A percentile compares a stretch with the other conserved stretches of the same genome.
Conservation (phyloP, 176 grass and related monocot genomes). For the Carex parvula region DNA sequence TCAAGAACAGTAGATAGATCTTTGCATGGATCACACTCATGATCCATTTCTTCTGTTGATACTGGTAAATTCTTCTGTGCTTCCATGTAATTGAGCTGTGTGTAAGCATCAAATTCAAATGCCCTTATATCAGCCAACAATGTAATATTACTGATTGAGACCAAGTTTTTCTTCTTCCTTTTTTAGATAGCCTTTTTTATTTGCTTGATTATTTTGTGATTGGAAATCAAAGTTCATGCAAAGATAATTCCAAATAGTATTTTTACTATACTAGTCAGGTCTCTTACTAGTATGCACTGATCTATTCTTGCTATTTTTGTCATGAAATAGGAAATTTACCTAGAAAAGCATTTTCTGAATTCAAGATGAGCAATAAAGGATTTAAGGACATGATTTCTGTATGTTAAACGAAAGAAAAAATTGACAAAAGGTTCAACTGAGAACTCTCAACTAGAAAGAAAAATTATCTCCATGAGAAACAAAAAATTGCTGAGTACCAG, state of each 20-base stretch:
- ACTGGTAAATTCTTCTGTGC: constrained; percentile 7
- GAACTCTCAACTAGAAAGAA: background rate
- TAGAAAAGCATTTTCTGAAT: background rate
- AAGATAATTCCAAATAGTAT: background rate
- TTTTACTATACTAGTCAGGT: background rate
- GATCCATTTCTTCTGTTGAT: background rate
- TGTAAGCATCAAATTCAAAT: background rate
- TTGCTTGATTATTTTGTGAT: background rate
- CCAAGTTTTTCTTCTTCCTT: too few relatives aligned
- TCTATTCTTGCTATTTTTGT: too few relatives aligned
- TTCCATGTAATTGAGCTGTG: constrained; percentile 32
- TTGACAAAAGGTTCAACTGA: background rate
- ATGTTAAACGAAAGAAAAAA: too few relatives aligned
- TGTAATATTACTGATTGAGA: too few relatives aligned
- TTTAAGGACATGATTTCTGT: background rate
- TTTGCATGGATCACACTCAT: background rate
- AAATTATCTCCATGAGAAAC: background rate
- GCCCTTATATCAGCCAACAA: too few relatives aligned
- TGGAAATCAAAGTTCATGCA: background rate
- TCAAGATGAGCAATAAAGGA: background rate
- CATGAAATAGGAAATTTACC: background rate
- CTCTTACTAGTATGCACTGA: background rate
- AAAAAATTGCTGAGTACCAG: constrained; percentile 12
- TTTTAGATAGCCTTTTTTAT: background rate
- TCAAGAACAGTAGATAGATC: constrained; percentile 27